These are phyloP conservation scores for Euphorbia celastroides DNA, from an alignment of 441 rosid species.

Conservation along the genomic window DNA sequence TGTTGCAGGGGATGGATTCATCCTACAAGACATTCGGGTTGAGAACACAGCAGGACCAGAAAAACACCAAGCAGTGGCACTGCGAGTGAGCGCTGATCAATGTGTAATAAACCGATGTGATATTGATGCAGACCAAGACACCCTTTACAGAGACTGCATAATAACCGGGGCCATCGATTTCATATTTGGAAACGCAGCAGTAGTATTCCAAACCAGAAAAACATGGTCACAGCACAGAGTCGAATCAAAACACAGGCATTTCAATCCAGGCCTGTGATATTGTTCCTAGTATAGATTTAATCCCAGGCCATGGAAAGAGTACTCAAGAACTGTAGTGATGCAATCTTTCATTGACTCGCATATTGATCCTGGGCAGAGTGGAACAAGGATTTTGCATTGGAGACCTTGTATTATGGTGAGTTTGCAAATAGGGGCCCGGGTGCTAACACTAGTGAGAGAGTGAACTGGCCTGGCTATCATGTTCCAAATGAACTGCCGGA, in stretches of 20 bases:
- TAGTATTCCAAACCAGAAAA: conserved; percentile 60
- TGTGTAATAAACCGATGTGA: conserved; percentile 56
- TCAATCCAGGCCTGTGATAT: conserved; percentile 58
- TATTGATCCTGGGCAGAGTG: conserved; percentile 56
- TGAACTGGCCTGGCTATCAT: conserved; percentile 64
- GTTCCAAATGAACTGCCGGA: conserved; percentile 41
- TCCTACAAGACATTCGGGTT: conserved; percentile 66
- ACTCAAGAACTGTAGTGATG: conserved; percentile 59
- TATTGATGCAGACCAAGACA: conserved; percentile 67
- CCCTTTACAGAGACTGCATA: conserved; percentile 56
- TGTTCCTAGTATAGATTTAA: conserved; percentile 38
- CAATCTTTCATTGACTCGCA: conserved; percentile 51
- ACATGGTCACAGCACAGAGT: conserved; percentile 56
- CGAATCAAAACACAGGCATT: conserved; percentile 48
- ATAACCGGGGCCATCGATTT: conserved; percentile 61
- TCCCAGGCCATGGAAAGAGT: conserved; percentile 64
- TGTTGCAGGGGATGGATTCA: conserved; percentile 68
- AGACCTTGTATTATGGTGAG: conserved; percentile 61
- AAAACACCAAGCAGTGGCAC: conserved; percentile 60
- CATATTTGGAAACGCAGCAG: conserved; percentile 71
- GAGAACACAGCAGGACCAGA: conserved; percentile 69
- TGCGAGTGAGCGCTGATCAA: conserved; percentile 44
- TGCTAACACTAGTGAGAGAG: conserved; percentile 34
- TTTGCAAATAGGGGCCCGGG: conserved; percentile 54
- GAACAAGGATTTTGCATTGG: conserved; percentile 42